These are phyloP conservation scores for Fusarium redolens DNA, from an alignment of 2,329 filamentous ascomycete species.

Conservation along the genomic window DNA sequence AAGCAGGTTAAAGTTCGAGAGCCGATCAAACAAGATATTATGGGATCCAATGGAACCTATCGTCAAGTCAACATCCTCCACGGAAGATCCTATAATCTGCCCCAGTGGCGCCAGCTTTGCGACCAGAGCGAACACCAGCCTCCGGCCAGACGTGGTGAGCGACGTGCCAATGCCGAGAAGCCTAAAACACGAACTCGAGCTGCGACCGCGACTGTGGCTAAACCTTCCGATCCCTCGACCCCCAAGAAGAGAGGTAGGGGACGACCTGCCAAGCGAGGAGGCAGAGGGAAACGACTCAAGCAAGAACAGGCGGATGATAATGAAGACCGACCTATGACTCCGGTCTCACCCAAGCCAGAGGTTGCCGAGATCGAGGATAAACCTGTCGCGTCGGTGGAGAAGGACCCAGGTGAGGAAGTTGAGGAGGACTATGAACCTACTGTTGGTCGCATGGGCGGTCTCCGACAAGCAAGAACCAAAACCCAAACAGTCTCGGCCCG, in stretches of 20 bases:
- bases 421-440: slow-evolving; percentile 55
- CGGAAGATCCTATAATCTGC: slow-evolving; percentile 93
- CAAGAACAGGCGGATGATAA: slow-evolving; percentile 53
- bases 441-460: slow-evolving; percentile 62
- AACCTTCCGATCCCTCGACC: slow-evolving; percentile 47
- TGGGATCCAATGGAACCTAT: slow-evolving; percentile 93
- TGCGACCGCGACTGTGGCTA: slow-evolving; percentile 49
- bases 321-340: slow-evolving; percentile 68
- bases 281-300: slow-evolving; percentile 53
- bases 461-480: slow-evolving; percentile 65
- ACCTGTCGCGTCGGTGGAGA: slow-evolving; percentile 62
- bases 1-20: slow-evolving; percentile 95
- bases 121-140: slow-evolving; percentile 97
- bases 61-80: slow-evolving; percentile 98
- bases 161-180: slow-evolving; percentile 71
- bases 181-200: slow-evolving; percentile 57
- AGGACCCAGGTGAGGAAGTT: slow-evolving; percentile 58
- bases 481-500: slow-evolving; percentile 85
- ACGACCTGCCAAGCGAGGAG: slow-evolving; percentile 51
- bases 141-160: slow-evolving; percentile 87
- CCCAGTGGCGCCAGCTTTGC: slow-evolving; percentile 93
- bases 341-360: slow-evolving; percentile 64
- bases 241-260: slow-evolving; percentile 56
- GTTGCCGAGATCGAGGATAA: slow-evolving; percentile 46
- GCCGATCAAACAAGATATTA: slow-evolving; percentile 98